A percentile compares a stretch with the other conserved stretches of the same genome.
phyloP scores from a whole-genome alignment of 805 yeast species.

The Zygoascus ofunaensis region DNA sequence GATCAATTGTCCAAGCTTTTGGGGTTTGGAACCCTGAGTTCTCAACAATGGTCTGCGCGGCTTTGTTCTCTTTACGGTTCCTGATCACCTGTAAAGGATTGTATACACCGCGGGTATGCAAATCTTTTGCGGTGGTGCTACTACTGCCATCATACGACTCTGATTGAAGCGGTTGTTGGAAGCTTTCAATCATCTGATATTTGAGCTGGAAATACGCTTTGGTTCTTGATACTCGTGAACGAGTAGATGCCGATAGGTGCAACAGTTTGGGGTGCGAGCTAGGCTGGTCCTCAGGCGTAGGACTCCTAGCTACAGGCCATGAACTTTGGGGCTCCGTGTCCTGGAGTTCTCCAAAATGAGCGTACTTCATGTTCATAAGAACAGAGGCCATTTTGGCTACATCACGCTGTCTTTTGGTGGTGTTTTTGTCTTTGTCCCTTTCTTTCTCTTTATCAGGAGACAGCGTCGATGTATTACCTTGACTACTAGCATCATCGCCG shows the following conservation, averaged over 20 bases:
- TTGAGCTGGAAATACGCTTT: conserved; percentile 26
- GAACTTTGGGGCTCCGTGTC: neutral
- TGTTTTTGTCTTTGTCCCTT: too few relatives aligned
- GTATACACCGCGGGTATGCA: conserved; percentile 49
- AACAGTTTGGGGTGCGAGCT: neutral
- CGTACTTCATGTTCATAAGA: conserved; percentile 14
- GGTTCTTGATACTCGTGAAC: conserved; percentile 20
- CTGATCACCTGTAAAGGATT: conserved; percentile 80
- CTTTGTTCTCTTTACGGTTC: conserved; percentile 41
- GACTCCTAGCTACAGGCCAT: neutral
- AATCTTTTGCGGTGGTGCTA: conserved; percentile 21
- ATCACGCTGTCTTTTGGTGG: conserved; percentile 10
- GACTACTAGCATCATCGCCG: neutral
- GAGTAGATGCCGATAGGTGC: conserved; percentile 12
- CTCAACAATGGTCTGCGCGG: neutral
- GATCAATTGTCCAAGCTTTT: conserved; percentile 20
- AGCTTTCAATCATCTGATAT: conserved; percentile 18
- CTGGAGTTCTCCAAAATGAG: conserved; percentile 6
- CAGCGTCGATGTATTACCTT: neutral
- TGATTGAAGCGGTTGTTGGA: conserved; percentile 9
- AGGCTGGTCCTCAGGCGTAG: neutral
- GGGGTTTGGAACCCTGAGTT: neutral
- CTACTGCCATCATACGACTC: neutral
- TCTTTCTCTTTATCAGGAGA: neutral
- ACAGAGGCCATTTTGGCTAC: conserved; percentile 15